A percentile compares a stretch with the other conserved stretches of the same genome.
These are phyloP conservation scores for Glarea lozoyensis DNA, from an alignment of 495 filamentous ascomycete genomes.

Conservation along the genomic window DNA sequence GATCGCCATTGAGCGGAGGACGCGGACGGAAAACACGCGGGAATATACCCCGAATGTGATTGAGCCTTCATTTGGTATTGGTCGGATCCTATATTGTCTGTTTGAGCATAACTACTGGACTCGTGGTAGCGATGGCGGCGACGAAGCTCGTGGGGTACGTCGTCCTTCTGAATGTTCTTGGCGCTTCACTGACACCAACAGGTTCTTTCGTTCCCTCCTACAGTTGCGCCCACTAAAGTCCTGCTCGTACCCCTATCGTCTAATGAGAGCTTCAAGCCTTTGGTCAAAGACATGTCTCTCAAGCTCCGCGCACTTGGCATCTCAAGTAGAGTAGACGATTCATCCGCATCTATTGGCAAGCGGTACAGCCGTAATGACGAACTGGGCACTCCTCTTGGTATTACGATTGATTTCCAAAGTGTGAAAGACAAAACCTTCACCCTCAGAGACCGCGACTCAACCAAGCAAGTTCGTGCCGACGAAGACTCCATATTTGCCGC, in stretches of 20 bases:
- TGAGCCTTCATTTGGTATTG: conserved; percentile 65
- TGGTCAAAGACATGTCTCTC: conserved; percentile 44
- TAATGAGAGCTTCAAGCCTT: conserved; percentile 50
- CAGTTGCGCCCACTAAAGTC: conserved; percentile 66
- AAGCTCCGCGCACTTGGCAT: conserved; percentile 52
- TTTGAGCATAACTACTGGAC: conserved; percentile 61
- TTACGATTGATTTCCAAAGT: conserved; percentile 70
- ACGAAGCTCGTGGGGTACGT: conserved; percentile 60
- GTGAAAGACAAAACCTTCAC: conserved; percentile 62
- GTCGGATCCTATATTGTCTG: conserved; percentile 55
- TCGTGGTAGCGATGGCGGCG: conserved; percentile 52
- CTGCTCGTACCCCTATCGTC: conserved; percentile 63
- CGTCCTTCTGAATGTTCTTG: background rate
- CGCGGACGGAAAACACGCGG: conserved; percentile 41
- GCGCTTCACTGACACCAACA: conserved; percentile 22
- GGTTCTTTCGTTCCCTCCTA: conserved; percentile 68
- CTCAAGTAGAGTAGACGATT: conserved; percentile 58
- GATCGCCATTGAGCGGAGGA: conserved; percentile 47
- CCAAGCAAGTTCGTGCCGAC: conserved; percentile 59
- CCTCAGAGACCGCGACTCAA: conserved; percentile 64
- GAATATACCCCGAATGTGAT: conserved; percentile 64
- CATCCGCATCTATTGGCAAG: conserved; percentile 64
- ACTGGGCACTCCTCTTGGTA: conserved; percentile 60
- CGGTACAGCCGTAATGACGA: conserved; percentile 67
- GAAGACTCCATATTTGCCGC: conserved; percentile 55